Evolutionary conservation across 2,329 filamentous ascomycete genomes (phyloP), one percentile per base, ranked within the genome.

Genomic region (Claviceps maximensis): DNA sequence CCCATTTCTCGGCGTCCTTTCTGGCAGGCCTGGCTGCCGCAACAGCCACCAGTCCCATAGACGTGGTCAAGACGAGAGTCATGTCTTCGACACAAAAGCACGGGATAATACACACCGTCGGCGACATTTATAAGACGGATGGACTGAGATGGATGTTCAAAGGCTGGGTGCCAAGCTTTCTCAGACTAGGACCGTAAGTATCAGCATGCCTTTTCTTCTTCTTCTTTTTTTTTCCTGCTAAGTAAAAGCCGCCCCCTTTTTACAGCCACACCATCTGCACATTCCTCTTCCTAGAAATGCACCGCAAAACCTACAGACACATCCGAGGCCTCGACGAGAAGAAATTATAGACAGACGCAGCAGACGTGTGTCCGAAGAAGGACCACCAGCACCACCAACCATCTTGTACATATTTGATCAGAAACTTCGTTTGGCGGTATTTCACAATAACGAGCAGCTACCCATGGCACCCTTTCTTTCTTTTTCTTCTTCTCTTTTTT

Each of bases 11-110:
- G 0, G 84, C 88, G 2, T 87, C 82, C 0, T 82, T 93, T 61
- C 69, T 90, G 55, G 87, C 87, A 1, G 88, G 88, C 10, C 82
- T 94, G 56, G 84, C 89, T 7, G 89, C 89, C 4, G 91, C 89
- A 1, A 93, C 88, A 0, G 79, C 91, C 13, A 93, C 87, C 59
- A 89, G 83, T 54, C 89, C 89, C 0, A 83, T 94, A 50, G 89
- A 94, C 67, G 89, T 95, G 31, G 83, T 95, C 70, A 94, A 94
- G 75, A 95, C 89, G 10, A 76, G 87, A 25, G 80, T 94, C 62
- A 95, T 95, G 89, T 86, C 83, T 56, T 78, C 83, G 25, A 69
- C 69, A 49, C 66, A 71, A 44, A 66, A 71, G 56, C 63, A 72
- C 57, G 73, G 77, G 27, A 69, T 93, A 31, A 58, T 78, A 3